These are phyloP conservation scores for Saccharomycopsis phalli DNA, from an alignment of 1,139 yeast genomes.

Conservation along the genomic window DNA sequence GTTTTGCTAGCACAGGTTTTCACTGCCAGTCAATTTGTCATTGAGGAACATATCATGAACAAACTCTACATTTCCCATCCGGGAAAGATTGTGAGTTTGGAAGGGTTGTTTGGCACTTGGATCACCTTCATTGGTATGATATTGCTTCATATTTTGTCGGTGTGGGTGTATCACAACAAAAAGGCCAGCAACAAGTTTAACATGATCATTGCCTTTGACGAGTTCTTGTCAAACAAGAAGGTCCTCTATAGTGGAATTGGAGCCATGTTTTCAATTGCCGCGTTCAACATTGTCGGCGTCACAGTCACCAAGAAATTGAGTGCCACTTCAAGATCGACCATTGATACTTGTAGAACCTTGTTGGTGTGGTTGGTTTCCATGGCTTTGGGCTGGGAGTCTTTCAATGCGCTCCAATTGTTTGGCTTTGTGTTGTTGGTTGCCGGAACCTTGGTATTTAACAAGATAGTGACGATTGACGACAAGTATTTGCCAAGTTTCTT, in stretches of 20 bases:
- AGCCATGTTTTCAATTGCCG: constrained; percentile 65
- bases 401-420: constrained; percentile 47
- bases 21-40: constrained; percentile 69
- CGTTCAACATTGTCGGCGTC: constrained; percentile 69
- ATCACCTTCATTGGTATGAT: constrained; percentile 39
- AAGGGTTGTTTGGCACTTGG: constrained; percentile 58
- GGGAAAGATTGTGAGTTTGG: constrained; percentile 60
- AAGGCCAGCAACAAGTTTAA: constrained; percentile 42
- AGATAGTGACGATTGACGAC: constrained; percentile 45
- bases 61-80: constrained; percentile 48
- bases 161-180: not conserved
- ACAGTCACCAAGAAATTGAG: constrained; percentile 56
- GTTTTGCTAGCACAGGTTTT: constrained; percentile 56
- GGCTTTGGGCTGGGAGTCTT: constrained; percentile 69
- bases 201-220: constrained; percentile 40
- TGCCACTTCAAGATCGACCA: constrained; percentile 74
- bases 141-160: constrained; percentile 34
- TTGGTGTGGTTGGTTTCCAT: constrained; percentile 73
- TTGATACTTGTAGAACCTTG: constrained; percentile 70
- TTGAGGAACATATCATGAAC: constrained; percentile 62
- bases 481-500: constrained; percentile 42
- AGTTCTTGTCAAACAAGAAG: constrained; percentile 36
- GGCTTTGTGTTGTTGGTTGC: constrained; percentile 61
- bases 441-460: constrained; percentile 72
- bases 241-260: constrained; percentile 47